Base-by-base conservation (phyloP, 306 rosid genomes). In the Argentina anserina region DNA sequence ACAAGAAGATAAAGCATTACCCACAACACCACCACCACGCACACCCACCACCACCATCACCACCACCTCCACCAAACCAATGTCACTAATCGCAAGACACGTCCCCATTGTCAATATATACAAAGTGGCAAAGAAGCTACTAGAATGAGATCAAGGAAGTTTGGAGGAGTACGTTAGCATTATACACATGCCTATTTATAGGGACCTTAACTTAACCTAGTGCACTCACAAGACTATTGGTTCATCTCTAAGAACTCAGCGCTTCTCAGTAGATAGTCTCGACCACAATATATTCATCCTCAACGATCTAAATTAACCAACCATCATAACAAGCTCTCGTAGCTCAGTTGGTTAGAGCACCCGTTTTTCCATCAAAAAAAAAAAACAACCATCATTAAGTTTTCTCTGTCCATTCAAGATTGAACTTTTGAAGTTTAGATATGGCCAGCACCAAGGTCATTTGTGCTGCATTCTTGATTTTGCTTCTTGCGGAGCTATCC, bases 401-500 rank as follows among this genome's bases (percentile, higher is more conserved):
- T 61, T 61, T 58, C n/a, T 55, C 12, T 59, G 37, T 10, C 64
- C 20, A 29, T 28, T 29, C 64, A 59, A 14, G 39, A 2, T 59
- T 59, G 64, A 59, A 21, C 18, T 68, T 73, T 46, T 59, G 0
- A 36, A 65, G 66, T 73, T 76, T 5, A 52, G 37, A 25, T 53
- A 91, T 92, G 97, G 87, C 84, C 58, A 81, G 73, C 74, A 43
- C 79, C 49, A 89, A 83, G 82, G 74, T 81, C 74, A 61, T 84
- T 31, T 94, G 86, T 70, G 80, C 60, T 50, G 81, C 67, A 70
- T 75, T 93, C 75, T 62, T 85, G 85, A 81, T 74, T 69, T 81
- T 93, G 84, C 74, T 93, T 31, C 50, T 87, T 79, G 66, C 84
- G 29, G 92, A 93, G 70, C 20, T 87, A 9, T 74, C 98, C 55